Percentiles rank a stretch among this genome's conserved stretches.
Evolutionary conservation across 2,329 filamentous ascomycete species (phyloP).

Genomic region (Colletotrichum navitas): DNA sequence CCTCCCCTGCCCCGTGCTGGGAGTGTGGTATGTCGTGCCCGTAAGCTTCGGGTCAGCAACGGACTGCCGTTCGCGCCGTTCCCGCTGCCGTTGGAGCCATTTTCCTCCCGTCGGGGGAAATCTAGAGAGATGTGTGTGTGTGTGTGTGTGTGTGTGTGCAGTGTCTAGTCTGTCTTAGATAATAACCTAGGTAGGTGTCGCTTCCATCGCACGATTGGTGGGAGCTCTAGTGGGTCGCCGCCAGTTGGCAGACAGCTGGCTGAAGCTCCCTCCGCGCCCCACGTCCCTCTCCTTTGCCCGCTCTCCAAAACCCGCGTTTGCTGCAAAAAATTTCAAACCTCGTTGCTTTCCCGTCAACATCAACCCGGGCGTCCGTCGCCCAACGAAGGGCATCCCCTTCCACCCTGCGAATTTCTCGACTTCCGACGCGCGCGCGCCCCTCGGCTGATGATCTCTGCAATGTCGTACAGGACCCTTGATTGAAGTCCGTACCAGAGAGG

Average conservation of each 20-base stretch:
- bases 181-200: background rate
- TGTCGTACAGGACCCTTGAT: background rate
- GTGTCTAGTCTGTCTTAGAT: background rate
- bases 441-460: no score
- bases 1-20: no score
- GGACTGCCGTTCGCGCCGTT: background rate
- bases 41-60: background rate
- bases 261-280: conserved; percentile 1
- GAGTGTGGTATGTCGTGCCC: background rate
- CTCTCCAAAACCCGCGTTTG: conserved; percentile 12
- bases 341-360: background rate
- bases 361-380: background rate
- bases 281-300: background rate
- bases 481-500: background rate
- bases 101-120: conserved; percentile 4
- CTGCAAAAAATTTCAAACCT: conserved; percentile 8
- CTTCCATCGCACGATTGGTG: conserved; percentile 20
- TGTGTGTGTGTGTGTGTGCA: no score
- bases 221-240: conserved; percentile 11
- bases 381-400: background rate
- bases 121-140: no score
- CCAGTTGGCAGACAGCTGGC: conserved; percentile 1
- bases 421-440: no score
- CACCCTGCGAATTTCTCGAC: no score
- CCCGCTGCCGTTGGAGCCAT: conserved; percentile 1